phyloP scores from a whole-genome alignment of 176 grass and related monocot species.

The Stipa capillata region DNA sequence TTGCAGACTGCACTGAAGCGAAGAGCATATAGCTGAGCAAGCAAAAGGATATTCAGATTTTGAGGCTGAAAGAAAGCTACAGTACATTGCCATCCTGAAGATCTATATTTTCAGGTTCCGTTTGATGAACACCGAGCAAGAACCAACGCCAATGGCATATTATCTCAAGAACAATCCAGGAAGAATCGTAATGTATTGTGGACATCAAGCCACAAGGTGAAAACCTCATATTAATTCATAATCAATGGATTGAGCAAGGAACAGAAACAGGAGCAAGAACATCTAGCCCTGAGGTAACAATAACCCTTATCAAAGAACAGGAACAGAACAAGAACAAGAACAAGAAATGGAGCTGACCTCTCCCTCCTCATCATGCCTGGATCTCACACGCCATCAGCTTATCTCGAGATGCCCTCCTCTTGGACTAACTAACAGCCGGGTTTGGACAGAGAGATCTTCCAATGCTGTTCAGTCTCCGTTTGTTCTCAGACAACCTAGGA shows the following conservation, averaged over 20 bases:
- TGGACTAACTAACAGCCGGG: too few relatives aligned
- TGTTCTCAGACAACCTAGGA: background rate
- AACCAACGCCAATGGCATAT: background rate
- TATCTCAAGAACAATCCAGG: too few relatives aligned
- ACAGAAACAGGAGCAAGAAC: too few relatives aligned
- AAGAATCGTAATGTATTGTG: too few relatives aligned
- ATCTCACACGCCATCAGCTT: background rate
- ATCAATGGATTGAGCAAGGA: too few relatives aligned
- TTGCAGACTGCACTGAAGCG: background rate
- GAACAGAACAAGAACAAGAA: background rate
- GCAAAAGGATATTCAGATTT: background rate
- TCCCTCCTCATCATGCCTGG: background rate
- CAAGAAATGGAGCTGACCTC: conserved; percentile 4
- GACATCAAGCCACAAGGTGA: too few relatives aligned
- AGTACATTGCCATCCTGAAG: background rate
- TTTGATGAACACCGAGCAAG: background rate
- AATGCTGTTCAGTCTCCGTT: too few relatives aligned
- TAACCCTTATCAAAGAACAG: background rate
- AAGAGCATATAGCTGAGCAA: too few relatives aligned
- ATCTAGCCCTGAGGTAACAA: too few relatives aligned
- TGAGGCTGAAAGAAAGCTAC: background rate
- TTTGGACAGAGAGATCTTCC: too few relatives aligned
- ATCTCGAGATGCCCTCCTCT: background rate
- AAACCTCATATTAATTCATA: too few relatives aligned
- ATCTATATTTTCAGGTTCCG: background rate